A percentile compares a stretch with the other conserved stretches of the same genome.
Evolutionary conservation across 1,139 yeast genomes (phyloP).

Genomic region (Saccharomyces hybrid): DNA sequence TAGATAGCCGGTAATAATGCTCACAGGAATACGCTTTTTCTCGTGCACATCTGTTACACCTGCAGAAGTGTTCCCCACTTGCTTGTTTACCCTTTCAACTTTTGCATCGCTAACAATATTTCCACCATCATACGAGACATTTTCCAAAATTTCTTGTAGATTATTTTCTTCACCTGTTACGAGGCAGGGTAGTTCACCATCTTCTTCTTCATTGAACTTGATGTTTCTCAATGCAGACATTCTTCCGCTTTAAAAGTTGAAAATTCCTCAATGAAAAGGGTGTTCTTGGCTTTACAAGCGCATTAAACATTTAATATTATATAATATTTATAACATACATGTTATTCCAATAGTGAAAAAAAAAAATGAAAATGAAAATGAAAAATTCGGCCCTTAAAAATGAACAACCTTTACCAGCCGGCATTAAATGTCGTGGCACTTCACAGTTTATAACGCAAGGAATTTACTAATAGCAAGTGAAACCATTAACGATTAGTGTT

Average conservation of each 20-base stretch:
- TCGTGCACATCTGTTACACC: conserved; percentile 9
- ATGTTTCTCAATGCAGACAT: conserved; percentile 29
- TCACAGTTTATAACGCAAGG: background rate
- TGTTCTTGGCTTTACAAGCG: background rate
- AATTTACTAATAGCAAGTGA: background rate
- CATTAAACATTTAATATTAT: background rate
- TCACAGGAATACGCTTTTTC: conserved; percentile 70
- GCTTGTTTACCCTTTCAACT: conserved; percentile 26
- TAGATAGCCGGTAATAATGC: conserved; percentile 86
- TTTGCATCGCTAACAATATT: conserved; percentile 26
- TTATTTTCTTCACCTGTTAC: conserved; percentile 37
- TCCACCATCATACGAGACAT: conserved; percentile 26
- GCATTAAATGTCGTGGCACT: background rate
- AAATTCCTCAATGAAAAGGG: background rate
- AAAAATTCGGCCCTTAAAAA: background rate
- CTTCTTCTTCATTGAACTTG: conserved; percentile 26
- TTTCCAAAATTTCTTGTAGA: conserved; percentile 18
- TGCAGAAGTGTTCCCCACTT: conserved; percentile 15
- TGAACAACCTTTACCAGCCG: background rate
- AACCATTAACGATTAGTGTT: background rate
- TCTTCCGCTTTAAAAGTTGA: background rate
- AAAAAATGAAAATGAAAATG: background rate
- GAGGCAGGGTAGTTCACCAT: conserved; percentile 47
- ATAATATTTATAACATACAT: background rate
- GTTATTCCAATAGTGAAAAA: background rate